Conservation (phyloP, 2,329 filamentous ascomycete genomes). For the Amauroascus verrucosus region DNA sequence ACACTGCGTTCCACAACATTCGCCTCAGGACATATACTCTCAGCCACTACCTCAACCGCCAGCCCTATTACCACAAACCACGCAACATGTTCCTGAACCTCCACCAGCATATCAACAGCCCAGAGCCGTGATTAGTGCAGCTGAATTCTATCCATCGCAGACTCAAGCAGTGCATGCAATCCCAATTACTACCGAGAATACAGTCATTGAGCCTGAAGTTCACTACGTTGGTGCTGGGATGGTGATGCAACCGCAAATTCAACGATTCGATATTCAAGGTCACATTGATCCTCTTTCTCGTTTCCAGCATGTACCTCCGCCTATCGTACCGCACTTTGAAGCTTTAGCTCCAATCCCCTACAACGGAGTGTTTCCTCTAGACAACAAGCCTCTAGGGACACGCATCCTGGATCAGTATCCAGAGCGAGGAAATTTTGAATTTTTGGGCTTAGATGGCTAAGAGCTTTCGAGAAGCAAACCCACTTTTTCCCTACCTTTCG, state of each 20-base stretch:
- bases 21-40: slow-evolving; percentile 12
- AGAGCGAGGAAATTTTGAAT: slow-evolving; percentile 14
- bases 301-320: slow-evolving; percentile 7
- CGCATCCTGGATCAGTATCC: slow-evolving; percentile 14
- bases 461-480: neutral
- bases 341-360: slow-evolving; percentile 9
- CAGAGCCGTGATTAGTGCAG: slow-evolving; percentile 3
- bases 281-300: slow-evolving; percentile 11
- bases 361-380: slow-evolving; percentile 9
- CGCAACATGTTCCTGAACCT: slow-evolving; percentile 1
- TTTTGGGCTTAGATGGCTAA: slow-evolving; percentile 12
- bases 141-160: slow-evolving; percentile 14
- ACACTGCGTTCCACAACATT: slow-evolving; percentile 6
- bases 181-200: slow-evolving; percentile 8
- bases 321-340: slow-evolving; percentile 6
- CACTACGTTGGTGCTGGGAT: slow-evolving; percentile 13
- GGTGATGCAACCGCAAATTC: slow-evolving; percentile 14
- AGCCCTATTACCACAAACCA: slow-evolving; percentile 5
- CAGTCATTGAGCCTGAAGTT: slow-evolving; percentile 12
- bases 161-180: slow-evolving; percentile 14
- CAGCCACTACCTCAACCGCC: slow-evolving; percentile 11
- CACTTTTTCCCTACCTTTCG: too few species aligned
- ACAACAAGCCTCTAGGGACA: slow-evolving; percentile 13
- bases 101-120: slow-evolving; percentile 6
- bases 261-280: slow-evolving; percentile 11